These are phyloP conservation scores for Tardiomyces depauwii DNA, from an alignment of 1,139 yeast genomes.

Conservation along the genomic window DNA sequence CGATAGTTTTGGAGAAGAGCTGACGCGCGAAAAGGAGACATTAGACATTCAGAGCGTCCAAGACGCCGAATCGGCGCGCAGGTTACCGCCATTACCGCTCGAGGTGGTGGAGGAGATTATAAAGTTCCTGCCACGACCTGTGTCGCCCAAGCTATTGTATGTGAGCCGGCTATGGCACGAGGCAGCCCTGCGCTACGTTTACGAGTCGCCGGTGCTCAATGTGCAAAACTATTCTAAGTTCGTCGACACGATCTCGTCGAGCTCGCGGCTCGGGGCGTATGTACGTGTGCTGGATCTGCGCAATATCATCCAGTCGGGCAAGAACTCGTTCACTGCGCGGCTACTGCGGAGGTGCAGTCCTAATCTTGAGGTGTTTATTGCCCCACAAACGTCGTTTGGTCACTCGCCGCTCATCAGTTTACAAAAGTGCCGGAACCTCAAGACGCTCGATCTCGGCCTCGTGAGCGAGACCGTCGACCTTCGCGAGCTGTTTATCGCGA, in stretches of 20 bases:
- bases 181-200: constrained; percentile 50
- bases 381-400: constrained; percentile 94
- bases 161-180: constrained; percentile 53
- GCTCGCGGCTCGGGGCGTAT: constrained; percentile 20
- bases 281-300: constrained; percentile 50
- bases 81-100: constrained; percentile 35
- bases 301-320: constrained; percentile 80
- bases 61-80: not conserved
- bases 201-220: constrained; percentile 47
- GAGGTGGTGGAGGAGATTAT: constrained; percentile 50
- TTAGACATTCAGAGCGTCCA: not conserved
- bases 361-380: constrained; percentile 56
- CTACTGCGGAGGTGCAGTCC: constrained; percentile 63
- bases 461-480: constrained; percentile 87
- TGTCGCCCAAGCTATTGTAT: constrained; percentile 42
- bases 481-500: constrained; percentile 65
- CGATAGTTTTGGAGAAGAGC: not conserved
- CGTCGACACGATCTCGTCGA: constrained; percentile 48
- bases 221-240: constrained; percentile 62
- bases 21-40: not conserved
- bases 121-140: constrained; percentile 27
- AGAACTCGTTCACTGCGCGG: constrained; percentile 80
- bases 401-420: constrained; percentile 75
- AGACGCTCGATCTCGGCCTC: constrained; percentile 65
- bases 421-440: constrained; percentile 53